Percentiles rank a stretch among this genome's conserved stretches.
phyloP scores from a whole-genome alignment of 345 rosid species.

The Theobroma cacao region DNA sequence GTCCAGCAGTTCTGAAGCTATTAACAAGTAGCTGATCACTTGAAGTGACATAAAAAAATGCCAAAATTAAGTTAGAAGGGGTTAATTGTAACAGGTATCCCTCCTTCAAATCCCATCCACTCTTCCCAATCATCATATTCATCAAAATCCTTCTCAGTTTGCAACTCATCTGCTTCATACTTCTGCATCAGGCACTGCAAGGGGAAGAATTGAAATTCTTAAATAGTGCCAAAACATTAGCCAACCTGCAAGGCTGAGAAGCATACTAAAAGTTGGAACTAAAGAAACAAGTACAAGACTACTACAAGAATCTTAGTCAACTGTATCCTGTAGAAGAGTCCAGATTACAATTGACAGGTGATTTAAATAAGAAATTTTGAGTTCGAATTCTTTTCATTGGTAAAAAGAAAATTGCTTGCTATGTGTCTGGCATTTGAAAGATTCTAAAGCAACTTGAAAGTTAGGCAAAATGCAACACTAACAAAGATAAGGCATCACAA shows the following conservation, averaged over 20 bases:
- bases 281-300: background rate
- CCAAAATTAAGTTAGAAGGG: background rate
- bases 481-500: no score
- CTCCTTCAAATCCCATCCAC: conserved; percentile 17
- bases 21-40: background rate
- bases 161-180: background rate
- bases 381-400: background rate
- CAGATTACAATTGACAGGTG: background rate
- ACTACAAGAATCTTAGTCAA: background rate
- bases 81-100: background rate
- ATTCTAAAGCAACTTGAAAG: background rate
- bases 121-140: conserved; percentile 9
- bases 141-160: background rate
- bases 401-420: background rate
- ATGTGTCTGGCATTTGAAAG: background rate
- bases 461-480: no score
- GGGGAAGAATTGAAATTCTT: background rate
- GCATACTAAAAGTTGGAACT: background rate
- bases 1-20: background rate
- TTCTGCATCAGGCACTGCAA: conserved; percentile 9
- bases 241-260: background rate
- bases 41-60: background rate
- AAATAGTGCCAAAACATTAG: background rate
- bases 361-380: background rate
- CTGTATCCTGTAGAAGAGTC: background rate